Base-by-base conservation (phyloP, 2,329 filamentous ascomycete genomes). In the Cercospora sp. region DNA sequence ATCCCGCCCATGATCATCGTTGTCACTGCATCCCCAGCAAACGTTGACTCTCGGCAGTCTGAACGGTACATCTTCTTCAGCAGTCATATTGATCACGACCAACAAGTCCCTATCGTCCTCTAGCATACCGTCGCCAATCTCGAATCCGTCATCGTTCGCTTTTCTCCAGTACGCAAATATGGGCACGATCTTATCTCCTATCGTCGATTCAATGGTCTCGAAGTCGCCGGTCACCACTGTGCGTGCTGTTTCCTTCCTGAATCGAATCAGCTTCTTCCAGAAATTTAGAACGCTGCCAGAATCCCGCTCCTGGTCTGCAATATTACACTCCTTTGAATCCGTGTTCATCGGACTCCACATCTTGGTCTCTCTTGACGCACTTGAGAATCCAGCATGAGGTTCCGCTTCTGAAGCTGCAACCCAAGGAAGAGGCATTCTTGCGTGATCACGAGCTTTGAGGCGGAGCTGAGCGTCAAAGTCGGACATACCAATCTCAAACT, bases 371-470 rank as follows among this genome's bases (percentile, higher is more conserved):
- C 30, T 39, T 2, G 28, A 1, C 8, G 45, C 60, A 12, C 66
- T 58, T 2, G 72, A 88, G 79, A 91, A 91, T 1, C 90, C 90
- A 0, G 86, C 87, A 69, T 88, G 83, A 0, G 79, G 79, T 16
- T 66, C 67, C 0, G 77, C 81, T 6, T 23, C 26, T 3, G 66
- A 61, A 10, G 59, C 33, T 5, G 64, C 10, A 8, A 10, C 57
- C 68, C 70, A 72, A 2, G 70, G 65, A 13, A 72, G 53, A 31
- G 70, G 70, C 48, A 64, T 87, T 55, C 90, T 83, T 8, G 87
- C 87, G 77, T 93, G 91, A 78, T 93, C 91, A 33, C 90, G 77
- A 5, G 85, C 87, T 76, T 87, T 88, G 71, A 83, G 81, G 68
- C 86, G 85, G 70, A 88, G 80, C 48, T 86, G 81, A 7, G 79